Evolutionary conservation across 192 early-diverging fungal genomes (phyloP).

Genomic region (Spizellomyces punctatus): DNA sequence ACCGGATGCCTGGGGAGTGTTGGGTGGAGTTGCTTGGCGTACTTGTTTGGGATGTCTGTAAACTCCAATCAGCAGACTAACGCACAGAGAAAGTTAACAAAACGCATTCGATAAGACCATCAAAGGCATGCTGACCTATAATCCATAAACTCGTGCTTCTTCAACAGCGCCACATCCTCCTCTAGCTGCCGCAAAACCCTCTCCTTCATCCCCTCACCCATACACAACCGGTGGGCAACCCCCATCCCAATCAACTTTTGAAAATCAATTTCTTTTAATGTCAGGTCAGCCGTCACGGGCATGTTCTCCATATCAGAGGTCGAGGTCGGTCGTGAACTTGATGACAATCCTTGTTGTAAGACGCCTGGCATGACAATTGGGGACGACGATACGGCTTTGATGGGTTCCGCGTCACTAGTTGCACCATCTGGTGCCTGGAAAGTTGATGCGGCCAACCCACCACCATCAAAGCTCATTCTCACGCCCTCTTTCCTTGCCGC

Average conservation of each 20-base stretch:
- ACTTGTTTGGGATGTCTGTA: conserved; percentile 4
- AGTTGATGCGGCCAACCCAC: background rate
- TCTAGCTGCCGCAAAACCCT: conserved; percentile 31
- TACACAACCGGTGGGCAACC: conserved; percentile 7
- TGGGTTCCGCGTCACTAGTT: background rate
- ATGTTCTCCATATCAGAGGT: background rate
- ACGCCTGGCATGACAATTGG: background rate
- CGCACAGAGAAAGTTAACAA: background rate
- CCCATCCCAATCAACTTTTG: conserved; percentile 31
- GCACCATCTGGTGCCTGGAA: background rate
- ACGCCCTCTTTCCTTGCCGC: background rate
- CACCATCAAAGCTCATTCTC: background rate
- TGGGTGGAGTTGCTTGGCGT: too few relatives aligned
- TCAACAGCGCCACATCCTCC: conserved; percentile 39
- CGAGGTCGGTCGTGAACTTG: background rate
- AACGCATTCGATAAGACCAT: too few relatives aligned
- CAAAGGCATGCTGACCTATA: conserved; percentile 23
- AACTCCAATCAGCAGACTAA: conserved; percentile 38
- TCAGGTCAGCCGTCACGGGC: conserved; percentile 7
- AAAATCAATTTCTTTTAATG: conserved; percentile 49
- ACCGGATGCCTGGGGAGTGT: too few relatives aligned
- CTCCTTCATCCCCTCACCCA: conserved; percentile 25
- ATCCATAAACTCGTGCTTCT: conserved; percentile 47
- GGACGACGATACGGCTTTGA: too few relatives aligned
- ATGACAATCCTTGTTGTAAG: background rate